Percentiles rank a stretch among this genome's conserved stretches.
These are phyloP conservation scores for Coemansia biformis DNA, from an alignment of 192 early-diverging fungal species.

Conservation along the genomic window DNA sequence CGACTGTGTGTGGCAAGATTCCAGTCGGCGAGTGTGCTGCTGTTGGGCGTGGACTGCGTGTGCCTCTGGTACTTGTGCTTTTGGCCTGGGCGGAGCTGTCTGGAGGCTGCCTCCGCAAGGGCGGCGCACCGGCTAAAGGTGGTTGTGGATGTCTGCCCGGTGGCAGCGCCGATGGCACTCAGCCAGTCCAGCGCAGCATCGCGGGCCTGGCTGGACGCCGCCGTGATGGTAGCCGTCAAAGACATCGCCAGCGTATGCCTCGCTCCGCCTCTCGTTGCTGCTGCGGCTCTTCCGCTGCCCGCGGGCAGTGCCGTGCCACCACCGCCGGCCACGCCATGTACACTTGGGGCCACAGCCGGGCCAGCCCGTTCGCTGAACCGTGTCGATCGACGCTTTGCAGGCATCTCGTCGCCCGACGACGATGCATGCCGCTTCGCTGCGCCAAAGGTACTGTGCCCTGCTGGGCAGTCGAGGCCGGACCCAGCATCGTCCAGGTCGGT, in stretches of 20 bases:
- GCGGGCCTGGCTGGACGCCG: slow-evolving; percentile 8
- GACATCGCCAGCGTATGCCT: slow-evolving; percentile 2
- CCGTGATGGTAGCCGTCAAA: slow-evolving; percentile 9
- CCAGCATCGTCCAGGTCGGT: not conserved
- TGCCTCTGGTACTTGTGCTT: too few relatives aligned
- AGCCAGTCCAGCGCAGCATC: slow-evolving; percentile 9
- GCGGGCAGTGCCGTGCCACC: not conserved
- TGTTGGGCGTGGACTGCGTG: too few relatives aligned
- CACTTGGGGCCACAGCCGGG: not conserved
- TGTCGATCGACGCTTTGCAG: slow-evolving; percentile 40
- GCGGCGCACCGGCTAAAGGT: not conserved
- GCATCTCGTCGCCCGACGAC: slow-evolving; percentile 42
- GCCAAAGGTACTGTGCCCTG: not conserved
- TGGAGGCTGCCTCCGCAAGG: too few relatives aligned
- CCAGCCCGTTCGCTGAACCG: slow-evolving; percentile 37
- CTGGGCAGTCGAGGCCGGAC: not conserved
- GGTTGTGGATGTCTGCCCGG: not conserved
- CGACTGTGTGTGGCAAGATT: too few relatives aligned
- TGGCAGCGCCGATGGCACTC: not conserved
- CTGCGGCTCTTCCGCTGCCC: not conserved
- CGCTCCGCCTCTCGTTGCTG: slow-evolving; percentile 3
- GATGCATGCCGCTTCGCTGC: slow-evolving; percentile 22
- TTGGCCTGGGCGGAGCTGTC: too few relatives aligned
- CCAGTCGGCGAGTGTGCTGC: too few relatives aligned
- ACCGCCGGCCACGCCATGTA: not conserved